Evolutionary conservation across 495 filamentous ascomycete genomes (phyloP).

Genomic region (Hyaloscypha bicolor): DNA sequence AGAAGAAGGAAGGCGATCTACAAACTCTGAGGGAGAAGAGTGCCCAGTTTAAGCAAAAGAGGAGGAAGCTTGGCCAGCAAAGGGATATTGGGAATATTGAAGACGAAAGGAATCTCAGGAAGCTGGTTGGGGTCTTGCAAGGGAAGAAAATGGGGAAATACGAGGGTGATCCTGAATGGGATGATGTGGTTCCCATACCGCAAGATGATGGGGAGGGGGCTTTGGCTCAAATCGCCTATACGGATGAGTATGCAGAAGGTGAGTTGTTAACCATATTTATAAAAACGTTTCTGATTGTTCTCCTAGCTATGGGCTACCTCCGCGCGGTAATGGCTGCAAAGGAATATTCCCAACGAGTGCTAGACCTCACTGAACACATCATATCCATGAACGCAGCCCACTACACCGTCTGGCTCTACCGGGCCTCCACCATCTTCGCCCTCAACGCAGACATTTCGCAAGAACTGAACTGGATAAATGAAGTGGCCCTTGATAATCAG

Average conservation of each 20-base stretch:
- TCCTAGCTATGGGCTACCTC: conserved; percentile 72
- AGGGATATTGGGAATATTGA: conserved; percentile 28
- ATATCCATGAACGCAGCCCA: conserved; percentile 93
- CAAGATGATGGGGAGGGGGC: conserved; percentile 80
- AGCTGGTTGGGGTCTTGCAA: conserved; percentile 48
- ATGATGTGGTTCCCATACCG: conserved; percentile 79
- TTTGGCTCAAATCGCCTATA: conserved; percentile 87
- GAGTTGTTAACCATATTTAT: conserved; percentile 39
- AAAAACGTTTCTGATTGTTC: background rate
- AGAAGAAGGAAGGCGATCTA: conserved; percentile 34
- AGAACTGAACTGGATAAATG: conserved; percentile 85
- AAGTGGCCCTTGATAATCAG: conserved; percentile 75
- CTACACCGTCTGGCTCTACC: conserved; percentile 98
- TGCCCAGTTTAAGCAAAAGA: conserved; percentile 28
- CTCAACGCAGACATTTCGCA: conserved; percentile 65
- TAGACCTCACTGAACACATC: conserved; percentile 84
- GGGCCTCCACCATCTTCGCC: conserved; percentile 72
- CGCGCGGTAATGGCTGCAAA: conserved; percentile 89
- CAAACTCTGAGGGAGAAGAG: conserved; percentile 34
- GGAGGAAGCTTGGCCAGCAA: background rate
- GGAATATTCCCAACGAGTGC: conserved; percentile 76
- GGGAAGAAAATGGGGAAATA: conserved; percentile 54
- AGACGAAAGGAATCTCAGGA: conserved; percentile 45
- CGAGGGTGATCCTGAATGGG: conserved; percentile 73
- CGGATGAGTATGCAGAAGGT: conserved; percentile 82